These are phyloP conservation scores for Rubroshorea leprosula DNA, from an alignment of 345 rosid species.

Conservation along the genomic window DNA sequence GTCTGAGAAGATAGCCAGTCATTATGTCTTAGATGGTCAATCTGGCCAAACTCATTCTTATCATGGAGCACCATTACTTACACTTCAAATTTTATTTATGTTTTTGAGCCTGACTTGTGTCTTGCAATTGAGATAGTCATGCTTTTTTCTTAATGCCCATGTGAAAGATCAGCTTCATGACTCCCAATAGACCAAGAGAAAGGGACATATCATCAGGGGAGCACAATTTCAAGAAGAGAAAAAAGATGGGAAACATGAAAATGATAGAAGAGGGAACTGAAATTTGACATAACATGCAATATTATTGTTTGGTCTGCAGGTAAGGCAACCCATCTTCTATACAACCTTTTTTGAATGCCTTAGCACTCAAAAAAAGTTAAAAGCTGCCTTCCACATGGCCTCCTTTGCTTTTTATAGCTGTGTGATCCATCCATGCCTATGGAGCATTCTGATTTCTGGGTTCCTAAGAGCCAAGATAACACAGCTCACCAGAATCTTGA, in stretches of 20 bases:
- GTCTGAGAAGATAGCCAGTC: background rate
- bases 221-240: background rate
- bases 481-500: slow-evolving; percentile 20
- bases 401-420: slow-evolving; percentile 23
- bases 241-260: slow-evolving; percentile 19
- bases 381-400: slow-evolving; percentile 49
- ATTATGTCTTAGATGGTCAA: slow-evolving; percentile 8
- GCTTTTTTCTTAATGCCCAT: slow-evolving; percentile 16
- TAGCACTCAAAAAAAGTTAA: slow-evolving; percentile 22
- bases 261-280: slow-evolving; percentile 17
- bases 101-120: slow-evolving; percentile 11
- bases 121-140: slow-evolving; percentile 10
- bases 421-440: slow-evolving; percentile 13
- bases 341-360: slow-evolving; percentile 18
- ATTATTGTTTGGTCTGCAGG: slow-evolving; percentile 21
- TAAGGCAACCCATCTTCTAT: slow-evolving; percentile 22
- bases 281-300: slow-evolving; percentile 34
- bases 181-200: slow-evolving; percentile 18
- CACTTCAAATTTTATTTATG: background rate
- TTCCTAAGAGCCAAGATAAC: slow-evolving; percentile 14
- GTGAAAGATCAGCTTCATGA: slow-evolving; percentile 17
- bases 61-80: background rate
- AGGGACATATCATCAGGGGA: slow-evolving; percentile 24
- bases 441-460: slow-evolving; percentile 8
- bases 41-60: background rate